These are phyloP conservation scores for Chlamydomonas eustigma DNA, from an alignment of 139 green algal species.

Conservation along the genomic window DNA sequence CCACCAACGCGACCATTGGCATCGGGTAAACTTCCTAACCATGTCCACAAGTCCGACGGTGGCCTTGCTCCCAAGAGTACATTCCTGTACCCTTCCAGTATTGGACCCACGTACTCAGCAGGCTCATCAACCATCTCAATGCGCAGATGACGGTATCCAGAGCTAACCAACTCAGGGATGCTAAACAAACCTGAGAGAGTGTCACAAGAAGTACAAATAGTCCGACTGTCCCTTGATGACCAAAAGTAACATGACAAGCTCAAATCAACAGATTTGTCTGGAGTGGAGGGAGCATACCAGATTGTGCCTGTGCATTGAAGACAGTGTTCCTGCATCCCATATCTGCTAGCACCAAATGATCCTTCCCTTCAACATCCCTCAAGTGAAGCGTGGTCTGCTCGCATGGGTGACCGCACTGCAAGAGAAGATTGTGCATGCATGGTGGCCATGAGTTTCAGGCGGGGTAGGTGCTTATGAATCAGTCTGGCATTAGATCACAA, in stretches of 20 bases:
- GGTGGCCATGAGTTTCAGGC: no score
- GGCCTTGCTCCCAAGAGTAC: neutral
- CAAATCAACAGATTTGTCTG: no score
- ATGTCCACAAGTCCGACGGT: neutral
- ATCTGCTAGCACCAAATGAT: slow-evolving; percentile 85
- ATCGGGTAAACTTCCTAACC: slow-evolving; percentile 1
- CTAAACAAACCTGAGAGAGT: slow-evolving; percentile 33
- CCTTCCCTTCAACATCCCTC: slow-evolving; percentile 53
- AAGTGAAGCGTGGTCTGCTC: slow-evolving; percentile 72
- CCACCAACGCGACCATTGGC: neutral
- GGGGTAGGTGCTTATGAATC: no score
- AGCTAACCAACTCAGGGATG: slow-evolving; percentile 28
- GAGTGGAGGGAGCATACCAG: slow-evolving; percentile 18
- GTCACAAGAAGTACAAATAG: neutral
- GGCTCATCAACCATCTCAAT: slow-evolving; percentile 83
- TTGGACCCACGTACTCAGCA: slow-evolving; percentile 36
- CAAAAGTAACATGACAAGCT: no score
- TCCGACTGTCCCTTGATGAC: no score
- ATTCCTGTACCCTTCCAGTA: neutral
- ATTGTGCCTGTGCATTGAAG: slow-evolving; percentile 71
- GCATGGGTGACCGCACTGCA: slow-evolving; percentile 66
- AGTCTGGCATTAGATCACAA: no score
- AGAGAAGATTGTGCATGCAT: no score
- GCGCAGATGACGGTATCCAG: slow-evolving; percentile 44
- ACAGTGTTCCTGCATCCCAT: slow-evolving; percentile 83